Conservation (phyloP, 805 yeast species). For the Cyberlindnera sargentensis region DNA sequence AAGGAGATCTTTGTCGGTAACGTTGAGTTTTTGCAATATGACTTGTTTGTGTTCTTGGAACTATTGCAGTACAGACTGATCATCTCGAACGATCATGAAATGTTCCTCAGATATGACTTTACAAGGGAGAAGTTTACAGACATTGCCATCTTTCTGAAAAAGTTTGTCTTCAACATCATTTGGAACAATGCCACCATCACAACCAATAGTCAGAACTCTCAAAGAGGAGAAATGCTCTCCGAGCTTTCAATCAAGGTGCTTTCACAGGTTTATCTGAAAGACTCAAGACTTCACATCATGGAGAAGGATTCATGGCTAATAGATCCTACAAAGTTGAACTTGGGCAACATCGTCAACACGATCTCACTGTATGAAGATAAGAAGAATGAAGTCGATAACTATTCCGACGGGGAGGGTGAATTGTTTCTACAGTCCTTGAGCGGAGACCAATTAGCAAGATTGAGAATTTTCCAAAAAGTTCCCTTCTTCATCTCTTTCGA, state of each 20-base stretch:
- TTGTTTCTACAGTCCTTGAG: constrained; percentile 11
- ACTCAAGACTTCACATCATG: constrained; percentile 52
- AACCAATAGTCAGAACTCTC: not conserved
- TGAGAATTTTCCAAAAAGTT: constrained; percentile 49
- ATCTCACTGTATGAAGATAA: constrained; percentile 39
- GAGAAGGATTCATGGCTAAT: constrained; percentile 49
- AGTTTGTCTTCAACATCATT: constrained; percentile 41
- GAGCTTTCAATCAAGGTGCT: constrained; percentile 43
- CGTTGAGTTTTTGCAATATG: constrained; percentile 19
- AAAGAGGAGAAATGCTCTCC: constrained; percentile 18
- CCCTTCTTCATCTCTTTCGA: constrained; percentile 81
- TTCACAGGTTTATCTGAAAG: constrained; percentile 59
- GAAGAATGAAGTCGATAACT: constrained; percentile 14
- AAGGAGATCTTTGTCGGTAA: constrained; percentile 3
- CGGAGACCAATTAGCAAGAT: constrained; percentile 22
- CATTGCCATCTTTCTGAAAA: constrained; percentile 44
- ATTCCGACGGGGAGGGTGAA: constrained; percentile 21
- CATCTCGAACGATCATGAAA: constrained; percentile 59
- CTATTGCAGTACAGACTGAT: constrained; percentile 59
- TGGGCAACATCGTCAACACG: constrained; percentile 29
- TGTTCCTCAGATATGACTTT: constrained; percentile 34
- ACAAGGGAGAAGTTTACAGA: constrained; percentile 31
- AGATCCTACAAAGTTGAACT: constrained; percentile 23
- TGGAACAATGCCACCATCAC: constrained; percentile 26
- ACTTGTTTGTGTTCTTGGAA: constrained; percentile 48